phyloP scores from a whole-genome alignment of 345 rosid genomes.

The Crucihimalaya himalaica region DNA sequence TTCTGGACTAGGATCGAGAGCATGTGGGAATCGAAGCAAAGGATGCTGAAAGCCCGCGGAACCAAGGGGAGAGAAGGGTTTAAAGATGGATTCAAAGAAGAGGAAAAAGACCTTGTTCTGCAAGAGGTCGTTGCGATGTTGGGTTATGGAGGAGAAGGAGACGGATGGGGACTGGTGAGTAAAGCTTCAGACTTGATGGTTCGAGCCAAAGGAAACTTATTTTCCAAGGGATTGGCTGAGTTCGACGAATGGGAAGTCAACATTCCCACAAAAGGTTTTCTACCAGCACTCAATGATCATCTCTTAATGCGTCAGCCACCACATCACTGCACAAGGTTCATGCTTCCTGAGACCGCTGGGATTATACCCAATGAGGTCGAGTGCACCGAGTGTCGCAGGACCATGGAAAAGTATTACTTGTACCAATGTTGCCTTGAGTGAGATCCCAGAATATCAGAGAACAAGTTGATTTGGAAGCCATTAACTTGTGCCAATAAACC shows the following conservation, averaged over 20 bases:
- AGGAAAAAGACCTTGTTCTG: slow-evolving; percentile 55
- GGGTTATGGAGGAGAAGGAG: slow-evolving; percentile 59
- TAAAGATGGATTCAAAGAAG: slow-evolving; percentile 28
- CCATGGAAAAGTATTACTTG: slow-evolving; percentile 64
- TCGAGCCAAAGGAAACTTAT: slow-evolving; percentile 48
- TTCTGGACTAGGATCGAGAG: slow-evolving; percentile 90
- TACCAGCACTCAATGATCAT: slow-evolving; percentile 51
- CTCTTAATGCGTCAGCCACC: slow-evolving; percentile 49
- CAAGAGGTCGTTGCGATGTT: slow-evolving; percentile 57
- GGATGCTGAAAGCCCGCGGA: slow-evolving; percentile 34
- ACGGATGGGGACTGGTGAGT: slow-evolving; percentile 64
- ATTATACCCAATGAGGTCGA: slow-evolving; percentile 53
- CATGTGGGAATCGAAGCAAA: slow-evolving; percentile 77
- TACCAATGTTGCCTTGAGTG: slow-evolving; percentile 61
- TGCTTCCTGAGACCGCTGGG: slow-evolving; percentile 56
- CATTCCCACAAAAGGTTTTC: slow-evolving; percentile 44
- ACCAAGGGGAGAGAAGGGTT: slow-evolving; percentile 32
- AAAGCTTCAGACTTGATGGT: slow-evolving; percentile 51
- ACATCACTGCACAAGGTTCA: slow-evolving; percentile 58
- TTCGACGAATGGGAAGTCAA: slow-evolving; percentile 45
- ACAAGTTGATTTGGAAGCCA: slow-evolving; percentile 16
- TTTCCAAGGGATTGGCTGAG: slow-evolving; percentile 42
- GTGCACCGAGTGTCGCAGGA: slow-evolving; percentile 59
- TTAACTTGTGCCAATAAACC: slow-evolving; percentile 24
- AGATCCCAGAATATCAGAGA: slow-evolving; percentile 1